Conservation (phyloP, 768 basidiomycete genomes). For the Panus rudis region DNA sequence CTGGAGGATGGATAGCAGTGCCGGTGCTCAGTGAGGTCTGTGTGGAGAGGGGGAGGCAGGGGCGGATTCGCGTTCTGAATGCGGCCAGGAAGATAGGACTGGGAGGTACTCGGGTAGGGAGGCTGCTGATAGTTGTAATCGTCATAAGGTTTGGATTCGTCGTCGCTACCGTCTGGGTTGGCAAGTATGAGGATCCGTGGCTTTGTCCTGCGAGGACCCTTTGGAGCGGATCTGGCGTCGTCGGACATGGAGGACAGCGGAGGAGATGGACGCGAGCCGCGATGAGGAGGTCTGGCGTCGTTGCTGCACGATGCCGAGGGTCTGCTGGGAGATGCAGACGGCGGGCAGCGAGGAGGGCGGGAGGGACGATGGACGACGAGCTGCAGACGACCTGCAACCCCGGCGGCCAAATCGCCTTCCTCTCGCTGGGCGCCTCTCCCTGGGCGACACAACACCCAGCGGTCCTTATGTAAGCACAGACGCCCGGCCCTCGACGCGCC, state of each 20-base stretch:
- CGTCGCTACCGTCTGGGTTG: constrained; percentile 47
- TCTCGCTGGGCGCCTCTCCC: no score
- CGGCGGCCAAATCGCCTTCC: no score
- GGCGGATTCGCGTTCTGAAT: constrained; percentile 17
- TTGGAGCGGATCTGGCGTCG: constrained; percentile 38
- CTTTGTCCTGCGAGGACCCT: constrained; percentile 22
- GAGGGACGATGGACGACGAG: no score
- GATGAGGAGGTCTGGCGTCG: no score
- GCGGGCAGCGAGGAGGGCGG: no score
- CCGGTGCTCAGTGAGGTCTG: constrained; percentile 5
- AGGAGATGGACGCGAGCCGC: constrained; percentile 9
- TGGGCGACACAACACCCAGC: no score
- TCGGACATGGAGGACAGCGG: constrained; percentile 40
- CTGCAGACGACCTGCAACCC: no score
- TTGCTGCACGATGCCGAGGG: no score
- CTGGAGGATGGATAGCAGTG: constrained; percentile 25
- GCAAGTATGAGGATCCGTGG: constrained; percentile 47
- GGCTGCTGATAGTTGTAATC: constrained; percentile 18
- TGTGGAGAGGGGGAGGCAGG: constrained; percentile 29
- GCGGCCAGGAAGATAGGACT: constrained; percentile 19
- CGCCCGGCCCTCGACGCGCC: no score
- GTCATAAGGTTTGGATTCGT: constrained; percentile 21
- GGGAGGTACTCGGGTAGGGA: constrained; percentile 24
- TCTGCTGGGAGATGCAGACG: no score
- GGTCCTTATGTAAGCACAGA: no score